These are phyloP conservation scores for Quercus agrifolia DNA, from an alignment of 306 rosid species.

Conservation along the genomic window DNA sequence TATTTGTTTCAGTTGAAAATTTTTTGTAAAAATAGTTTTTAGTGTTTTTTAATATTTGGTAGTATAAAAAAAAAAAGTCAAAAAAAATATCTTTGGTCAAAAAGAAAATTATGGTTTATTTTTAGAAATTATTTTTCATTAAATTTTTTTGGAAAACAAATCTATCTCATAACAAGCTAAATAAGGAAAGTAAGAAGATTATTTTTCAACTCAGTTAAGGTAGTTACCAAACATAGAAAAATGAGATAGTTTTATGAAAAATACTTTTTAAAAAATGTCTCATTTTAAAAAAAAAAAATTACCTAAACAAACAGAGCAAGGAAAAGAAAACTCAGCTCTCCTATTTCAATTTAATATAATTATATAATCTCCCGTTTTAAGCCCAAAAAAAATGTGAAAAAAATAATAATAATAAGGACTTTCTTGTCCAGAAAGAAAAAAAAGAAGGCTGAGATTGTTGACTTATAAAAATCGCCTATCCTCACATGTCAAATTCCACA, in stretches of 20 bases:
- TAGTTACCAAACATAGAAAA: too few species aligned
- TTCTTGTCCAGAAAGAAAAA: neutral
- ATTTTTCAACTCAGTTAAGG: too few species aligned
- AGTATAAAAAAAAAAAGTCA: too few species aligned
- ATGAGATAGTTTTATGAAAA: rapidly evolving
- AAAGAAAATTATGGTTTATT: rapidly evolving
- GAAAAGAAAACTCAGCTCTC: too few species aligned
- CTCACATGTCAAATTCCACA: neutral
- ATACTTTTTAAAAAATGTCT: rapidly evolving
- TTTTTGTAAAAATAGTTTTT: rapidly evolving
- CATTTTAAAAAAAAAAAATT: too few species aligned
- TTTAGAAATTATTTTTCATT: too few species aligned
- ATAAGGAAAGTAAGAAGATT: rapidly evolving
- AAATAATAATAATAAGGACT: too few species aligned
- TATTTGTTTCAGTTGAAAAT: rapidly evolving
- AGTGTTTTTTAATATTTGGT: rapidly evolving
- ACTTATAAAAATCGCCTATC: neutral
- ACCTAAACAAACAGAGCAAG: too few species aligned
- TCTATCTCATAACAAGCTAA: rapidly evolving
- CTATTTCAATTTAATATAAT: too few species aligned
- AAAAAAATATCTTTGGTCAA: rapidly evolving
- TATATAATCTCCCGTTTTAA: neutral
- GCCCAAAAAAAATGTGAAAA: neutral
- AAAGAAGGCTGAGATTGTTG: neutral
- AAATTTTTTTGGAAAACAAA: rapidly evolving